Base-by-base conservation (phyloP, 768 basidiomycete species). In the Rubroboletus satanas region DNA sequence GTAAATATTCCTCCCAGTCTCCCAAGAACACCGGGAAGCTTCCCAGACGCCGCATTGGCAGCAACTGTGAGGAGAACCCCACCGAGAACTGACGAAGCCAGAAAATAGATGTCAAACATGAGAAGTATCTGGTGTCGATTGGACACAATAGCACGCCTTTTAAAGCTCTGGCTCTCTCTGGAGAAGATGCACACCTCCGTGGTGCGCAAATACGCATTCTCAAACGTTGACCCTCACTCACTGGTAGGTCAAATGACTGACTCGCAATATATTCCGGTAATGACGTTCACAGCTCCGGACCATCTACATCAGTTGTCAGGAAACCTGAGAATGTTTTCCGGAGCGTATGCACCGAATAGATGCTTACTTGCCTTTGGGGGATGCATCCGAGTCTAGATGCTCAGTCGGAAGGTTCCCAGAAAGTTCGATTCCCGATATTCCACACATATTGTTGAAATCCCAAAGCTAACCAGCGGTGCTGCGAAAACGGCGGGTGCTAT, bases 41-140 rank as follows among this genome's bases (percentile, higher is more conserved):
- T 61, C 33, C 44, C 23, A 8, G 58, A 57, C 12, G 47, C 59
- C 10, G 15, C 44, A 44, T 64, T 54, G 45, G 55, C 55, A 18
- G 60, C 26, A 26, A 63, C 28, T 31, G 49, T 57, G 31, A 63
- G 49, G 41, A 57, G n/a, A 54, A 63, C 57, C 23, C 54, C 55
- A 9, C 62, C 59, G 8, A 64, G 35, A 45, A 61, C 38, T 4
- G 58, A 60, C 5, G 52, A 35, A 44, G 58, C 58, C 35, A 55
- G 28, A 33, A 42, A 46, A 37, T 54, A 51, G 45, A 59, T 49
- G 31, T 63, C 54, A 7, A 60, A 36, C 62, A 62, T 62, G 50
- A 35, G 35, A 33, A 14, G 7, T 26, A 18, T 38, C 15, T 54
- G 54, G 31, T 54, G n/a, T 5, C 17, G 23, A 36, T 18, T 54